Conservation (phyloP, 768 basidiomycete species). For the Dioszegia aurantiaca region DNA sequence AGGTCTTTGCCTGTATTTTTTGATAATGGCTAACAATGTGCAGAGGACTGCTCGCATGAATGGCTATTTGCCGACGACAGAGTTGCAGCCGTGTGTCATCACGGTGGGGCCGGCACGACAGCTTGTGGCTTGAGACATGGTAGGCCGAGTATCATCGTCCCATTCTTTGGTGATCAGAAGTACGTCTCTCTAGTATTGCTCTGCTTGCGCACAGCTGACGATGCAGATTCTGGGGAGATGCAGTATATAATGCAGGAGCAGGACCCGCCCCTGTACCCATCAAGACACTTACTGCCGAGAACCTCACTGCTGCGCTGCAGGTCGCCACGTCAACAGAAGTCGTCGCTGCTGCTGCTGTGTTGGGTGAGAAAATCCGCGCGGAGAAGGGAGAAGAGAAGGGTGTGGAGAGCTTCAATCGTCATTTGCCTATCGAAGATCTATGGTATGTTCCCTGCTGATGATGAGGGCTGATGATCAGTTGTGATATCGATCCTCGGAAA, state of each 20-base stretch:
- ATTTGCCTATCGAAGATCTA: constrained; percentile 53
- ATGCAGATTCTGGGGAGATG: constrained; percentile 29
- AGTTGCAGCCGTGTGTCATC: constrained; percentile 62
- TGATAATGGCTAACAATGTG: too few relatives aligned
- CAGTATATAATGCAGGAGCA: constrained; percentile 17
- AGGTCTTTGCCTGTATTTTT: constrained; percentile 37
- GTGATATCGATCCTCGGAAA: constrained; percentile 59
- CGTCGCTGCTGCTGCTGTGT: constrained; percentile 55
- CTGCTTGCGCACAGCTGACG: too few relatives aligned
- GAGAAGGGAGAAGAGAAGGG: constrained; percentile 50
- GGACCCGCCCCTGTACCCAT: constrained; percentile 54
- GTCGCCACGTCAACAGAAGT: constrained; percentile 56
- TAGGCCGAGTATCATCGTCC: constrained; percentile 58
- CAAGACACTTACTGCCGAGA: constrained; percentile 57
- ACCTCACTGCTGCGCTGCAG: constrained; percentile 58
- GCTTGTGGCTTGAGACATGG: constrained; percentile 62
- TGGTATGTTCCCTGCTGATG: constrained; percentile 4
- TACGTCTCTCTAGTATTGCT: too few relatives aligned
- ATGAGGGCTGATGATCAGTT: constrained; percentile 43
- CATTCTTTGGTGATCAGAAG: constrained; percentile 63
- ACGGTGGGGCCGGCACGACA: constrained; percentile 63
- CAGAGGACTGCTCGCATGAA: constrained; percentile 62
- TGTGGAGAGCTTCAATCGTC: constrained; percentile 59
- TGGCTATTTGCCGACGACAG: constrained; percentile 61
- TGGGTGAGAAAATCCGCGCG: constrained; percentile 58